Conservation (phyloP, 2,329 filamentous ascomycete genomes). For the Sporothrix euskadiensis region DNA sequence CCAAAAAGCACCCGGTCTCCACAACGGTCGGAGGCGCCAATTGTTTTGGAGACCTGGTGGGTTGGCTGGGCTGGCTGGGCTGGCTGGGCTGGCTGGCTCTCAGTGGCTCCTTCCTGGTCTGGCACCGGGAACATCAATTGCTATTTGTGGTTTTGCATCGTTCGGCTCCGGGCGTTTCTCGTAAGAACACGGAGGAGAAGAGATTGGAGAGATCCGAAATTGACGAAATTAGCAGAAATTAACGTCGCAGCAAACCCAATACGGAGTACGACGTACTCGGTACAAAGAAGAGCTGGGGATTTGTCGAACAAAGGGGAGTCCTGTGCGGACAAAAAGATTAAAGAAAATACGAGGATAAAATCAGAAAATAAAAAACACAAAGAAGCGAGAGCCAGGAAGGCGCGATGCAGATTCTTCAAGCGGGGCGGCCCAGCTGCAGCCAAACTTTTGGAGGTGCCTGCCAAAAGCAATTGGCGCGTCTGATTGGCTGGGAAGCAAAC, state of each 20-base stretch:
- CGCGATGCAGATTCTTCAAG: slow-evolving; percentile 14
- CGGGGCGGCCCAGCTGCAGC: background rate
- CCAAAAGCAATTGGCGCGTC: slow-evolving; percentile 15
- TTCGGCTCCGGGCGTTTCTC: slow-evolving; percentile 21
- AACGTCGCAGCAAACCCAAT: slow-evolving; percentile 12
- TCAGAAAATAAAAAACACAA: background rate
- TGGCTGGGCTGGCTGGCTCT: background rate
- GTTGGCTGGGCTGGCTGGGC: background rate
- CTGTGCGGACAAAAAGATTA: background rate
- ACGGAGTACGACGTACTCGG: too few relatives aligned
- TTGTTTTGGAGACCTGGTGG: background rate
- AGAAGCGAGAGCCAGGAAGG: slow-evolving; percentile 4
- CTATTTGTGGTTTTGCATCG: background rate
- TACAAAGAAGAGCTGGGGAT: background rate
- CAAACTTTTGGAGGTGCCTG: background rate
- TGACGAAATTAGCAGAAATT: background rate
- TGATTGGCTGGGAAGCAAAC: slow-evolving; percentile 19
- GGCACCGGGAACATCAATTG: background rate
- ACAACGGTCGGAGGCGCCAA: slow-evolving; percentile 14
- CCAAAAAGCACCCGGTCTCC: background rate
- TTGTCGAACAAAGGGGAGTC: background rate
- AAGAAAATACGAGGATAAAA: background rate
- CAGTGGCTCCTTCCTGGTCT: background rate
- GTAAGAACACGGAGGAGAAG: slow-evolving; percentile 2
- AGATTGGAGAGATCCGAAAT: background rate